These are phyloP conservation scores for Plasmodium inui DNA, from an alignment of 169 alveolate genomes.

Conservation along the genomic window DNA sequence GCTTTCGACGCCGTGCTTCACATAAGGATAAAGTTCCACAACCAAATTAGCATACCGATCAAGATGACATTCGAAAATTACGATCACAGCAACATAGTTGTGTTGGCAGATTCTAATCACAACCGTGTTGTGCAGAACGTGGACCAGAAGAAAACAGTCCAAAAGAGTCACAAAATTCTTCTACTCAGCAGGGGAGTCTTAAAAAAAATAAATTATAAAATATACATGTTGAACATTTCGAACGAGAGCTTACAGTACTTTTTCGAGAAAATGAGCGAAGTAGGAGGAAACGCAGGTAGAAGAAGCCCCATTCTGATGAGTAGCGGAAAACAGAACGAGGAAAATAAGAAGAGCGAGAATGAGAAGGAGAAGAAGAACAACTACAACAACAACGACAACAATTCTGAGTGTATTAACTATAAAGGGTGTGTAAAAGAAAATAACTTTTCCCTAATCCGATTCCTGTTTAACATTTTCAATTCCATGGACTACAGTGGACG, in stretches of 20 bases:
- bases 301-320: neutral
- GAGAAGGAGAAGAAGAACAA: too few species aligned
- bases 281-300: neutral
- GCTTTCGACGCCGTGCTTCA: slow-evolving; percentile 20
- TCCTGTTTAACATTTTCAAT: slow-evolving; percentile 23
- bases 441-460: slow-evolving; percentile 22
- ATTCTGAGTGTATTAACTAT: slow-evolving; percentile 41
- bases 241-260: slow-evolving; percentile 14
- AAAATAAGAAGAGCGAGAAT: neutral
- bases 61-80: slow-evolving; percentile 53
- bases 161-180: neutral
- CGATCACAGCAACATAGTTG: slow-evolving; percentile 2
- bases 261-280: slow-evolving; percentile 28
- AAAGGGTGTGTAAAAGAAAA: slow-evolving; percentile 33
- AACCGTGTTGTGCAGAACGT: neutral
- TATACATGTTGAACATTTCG: slow-evolving; percentile 45
- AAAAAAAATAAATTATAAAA: neutral
- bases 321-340: neutral
- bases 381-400: neutral
- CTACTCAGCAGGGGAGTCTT: slow-evolving; percentile 43
- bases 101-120: slow-evolving; percentile 23
- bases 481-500: slow-evolving; percentile 13
- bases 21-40: slow-evolving; percentile 39
- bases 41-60: slow-evolving; percentile 45
- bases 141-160: neutral